Evolutionary conservation across 805 yeast genomes (phyloP).

Genomic region (Wickerhamiella slavikovae): DNA sequence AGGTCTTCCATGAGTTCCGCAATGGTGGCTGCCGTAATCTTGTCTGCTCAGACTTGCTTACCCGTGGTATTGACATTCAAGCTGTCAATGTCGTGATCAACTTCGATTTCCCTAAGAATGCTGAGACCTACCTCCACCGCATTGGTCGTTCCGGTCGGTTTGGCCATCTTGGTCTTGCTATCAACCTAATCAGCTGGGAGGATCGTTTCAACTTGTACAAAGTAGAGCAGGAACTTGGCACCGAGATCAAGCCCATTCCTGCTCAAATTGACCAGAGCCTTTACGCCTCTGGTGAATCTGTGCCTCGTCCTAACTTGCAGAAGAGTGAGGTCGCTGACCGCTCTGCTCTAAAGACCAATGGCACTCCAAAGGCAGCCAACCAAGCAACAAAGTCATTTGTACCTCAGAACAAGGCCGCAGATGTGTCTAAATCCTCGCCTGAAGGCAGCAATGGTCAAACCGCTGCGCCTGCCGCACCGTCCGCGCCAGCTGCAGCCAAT

Average conservation of each 20-base stretch:
- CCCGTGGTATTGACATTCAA: conserved; percentile 97
- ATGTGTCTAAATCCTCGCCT: too few relatives aligned
- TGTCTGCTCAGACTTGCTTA: conserved; percentile 88
- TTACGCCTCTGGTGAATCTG: conserved; percentile 68
- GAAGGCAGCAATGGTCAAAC: too few relatives aligned
- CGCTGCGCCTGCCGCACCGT: too few relatives aligned
- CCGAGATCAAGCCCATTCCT: conserved; percentile 94
- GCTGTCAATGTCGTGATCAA: conserved; percentile 96
- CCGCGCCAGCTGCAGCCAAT: too few relatives aligned
- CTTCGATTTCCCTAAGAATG: conserved; percentile 95
- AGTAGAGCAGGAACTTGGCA: conserved; percentile 92
- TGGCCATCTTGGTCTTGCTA: conserved; percentile 95
- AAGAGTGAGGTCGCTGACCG: too few relatives aligned
- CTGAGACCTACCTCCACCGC: conserved; percentile 94
- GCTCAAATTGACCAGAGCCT: conserved; percentile 73
- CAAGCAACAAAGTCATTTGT: too few relatives aligned
- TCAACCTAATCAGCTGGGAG: conserved; percentile 89
- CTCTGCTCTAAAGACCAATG: too few relatives aligned
- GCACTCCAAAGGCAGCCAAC: too few relatives aligned
- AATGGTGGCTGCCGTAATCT: conserved; percentile 93
- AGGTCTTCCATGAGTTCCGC: conserved; percentile 96
- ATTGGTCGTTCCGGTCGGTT: conserved; percentile 98
- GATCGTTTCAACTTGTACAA: conserved; percentile 85
- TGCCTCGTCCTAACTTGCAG: conserved; percentile 90
- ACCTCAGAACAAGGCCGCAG: too few relatives aligned